phyloP scores from a whole-genome alignment of 169 alveolate genomes.

The Eimeria tenella region DNA sequence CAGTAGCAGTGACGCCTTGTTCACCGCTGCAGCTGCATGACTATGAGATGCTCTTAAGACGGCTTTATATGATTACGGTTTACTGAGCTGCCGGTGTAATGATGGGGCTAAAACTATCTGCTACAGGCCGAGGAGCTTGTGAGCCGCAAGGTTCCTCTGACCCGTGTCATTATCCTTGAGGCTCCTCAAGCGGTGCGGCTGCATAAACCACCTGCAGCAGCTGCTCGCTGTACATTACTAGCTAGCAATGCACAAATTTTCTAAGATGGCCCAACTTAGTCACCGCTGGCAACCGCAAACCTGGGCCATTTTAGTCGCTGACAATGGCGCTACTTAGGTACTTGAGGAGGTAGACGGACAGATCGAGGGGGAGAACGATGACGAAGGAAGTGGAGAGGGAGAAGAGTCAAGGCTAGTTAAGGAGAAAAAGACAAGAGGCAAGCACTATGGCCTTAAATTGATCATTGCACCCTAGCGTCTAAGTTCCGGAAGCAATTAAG shows the following conservation, averaged over 20 bases:
- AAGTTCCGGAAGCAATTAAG: too few relatives aligned
- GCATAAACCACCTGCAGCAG: background rate
- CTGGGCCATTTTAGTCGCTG: too few relatives aligned
- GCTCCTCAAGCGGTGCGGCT: constrained; percentile 46
- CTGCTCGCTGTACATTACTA: too few relatives aligned
- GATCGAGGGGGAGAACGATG: background rate
- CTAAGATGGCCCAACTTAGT: too few relatives aligned
- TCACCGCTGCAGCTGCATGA: too few relatives aligned
- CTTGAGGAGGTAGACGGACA: constrained; percentile 40
- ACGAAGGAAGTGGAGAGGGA: constrained; percentile 30
- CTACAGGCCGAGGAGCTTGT: constrained; percentile 60
- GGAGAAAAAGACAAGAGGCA: constrained; percentile 48
- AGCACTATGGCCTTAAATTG: background rate
- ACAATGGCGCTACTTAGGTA: background rate
- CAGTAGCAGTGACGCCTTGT: too few relatives aligned
- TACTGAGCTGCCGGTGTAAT: background rate
- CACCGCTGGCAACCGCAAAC: too few relatives aligned
- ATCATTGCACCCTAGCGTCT: too few relatives aligned
- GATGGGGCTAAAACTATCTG: background rate
- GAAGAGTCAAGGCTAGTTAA: constrained; percentile 6
- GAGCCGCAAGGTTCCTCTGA: constrained; percentile 47
- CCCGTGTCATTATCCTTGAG: constrained; percentile 59
- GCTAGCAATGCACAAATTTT: too few relatives aligned
- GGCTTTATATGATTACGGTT: too few relatives aligned
- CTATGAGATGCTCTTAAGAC: too few relatives aligned